Base-by-base conservation (phyloP, 495 filamentous ascomycete genomes). In the Penicillium paradoxum region DNA sequence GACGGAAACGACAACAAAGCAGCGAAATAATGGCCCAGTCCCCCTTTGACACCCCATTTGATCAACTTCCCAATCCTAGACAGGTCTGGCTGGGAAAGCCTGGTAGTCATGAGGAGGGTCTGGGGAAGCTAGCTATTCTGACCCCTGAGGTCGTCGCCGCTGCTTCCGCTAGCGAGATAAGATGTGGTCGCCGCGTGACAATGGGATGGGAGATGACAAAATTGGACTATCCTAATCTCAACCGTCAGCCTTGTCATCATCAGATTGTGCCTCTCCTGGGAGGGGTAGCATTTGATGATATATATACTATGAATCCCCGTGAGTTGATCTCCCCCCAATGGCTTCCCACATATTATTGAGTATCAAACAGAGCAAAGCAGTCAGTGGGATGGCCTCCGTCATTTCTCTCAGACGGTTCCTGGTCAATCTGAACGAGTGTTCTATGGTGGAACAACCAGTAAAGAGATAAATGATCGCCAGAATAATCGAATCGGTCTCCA, bases 301-400 rank as follows among this genome's bases (percentile, higher is more conserved):
- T 84, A 49, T 82, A 85, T 52, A 74, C 73, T 5, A 71, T 89
- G 65, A 89, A 89, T 61, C 88, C 86, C 1, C 86, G 67, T 70
- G 56, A 51, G 63, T 56, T 27, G 15, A 38, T 3, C 48, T 32
- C 34, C 9, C 27, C 15, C 6, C 17, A 13, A 15, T n/a, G 8
- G 4, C 34, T 25, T 32, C 19, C n/a, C 14, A 13, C 4, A 17
- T 8, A 10, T 24, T 37, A 34, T 43, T 51, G 25, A 59, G 36
- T 9, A 1, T 15, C 10, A 10, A 18, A 17, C 48, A 69, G 66
- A 89, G 63, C 76, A 78, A 60, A 79, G 81, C 51, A 84, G 81
- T 22, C 86, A 90, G 64, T 89, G 86, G 86, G 86, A 90, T 65
- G 82, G 83, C 17, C 77, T 88, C 15, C 71, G 82, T 46, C 84